Evolutionary conservation across 2,329 filamentous ascomycete genomes (phyloP), one percentile per base, ranked within the genome.

Genomic region (Clarireedia monteithiana): DNA sequence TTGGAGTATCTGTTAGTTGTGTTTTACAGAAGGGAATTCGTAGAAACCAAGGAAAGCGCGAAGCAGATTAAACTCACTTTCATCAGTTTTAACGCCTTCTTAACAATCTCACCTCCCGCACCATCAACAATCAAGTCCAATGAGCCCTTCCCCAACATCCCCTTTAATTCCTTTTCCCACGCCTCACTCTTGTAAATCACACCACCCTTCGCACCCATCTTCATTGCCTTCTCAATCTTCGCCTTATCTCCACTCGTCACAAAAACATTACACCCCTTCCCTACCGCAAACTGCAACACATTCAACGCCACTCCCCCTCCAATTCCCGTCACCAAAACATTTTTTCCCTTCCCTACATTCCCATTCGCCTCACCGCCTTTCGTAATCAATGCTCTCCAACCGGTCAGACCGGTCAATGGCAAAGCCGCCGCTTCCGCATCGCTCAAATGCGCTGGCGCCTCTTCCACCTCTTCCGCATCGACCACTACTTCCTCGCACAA

Each of bases 261-360:
- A 55, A 57, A 70, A 17, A 63, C 65, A 60, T 65, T 66, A 20
- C 48, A 55, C 39, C 90, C 88, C 62, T 83, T 73, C 9, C 82
- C 89, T 12, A 85, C 83, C 10, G 83, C 91, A 72, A 95, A 95
- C 69, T 89, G 79, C 63, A 96, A 74, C 5, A 81, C 86, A 75
- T 89, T 85, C 55, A 96, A 74, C 36, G 92, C 92, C 1, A 96
- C 92, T 45, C 92, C 92, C 38, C 92, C 92, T 0, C 92, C 92
- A 70, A 97, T 95, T 0, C 92, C 92, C 4, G 92, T 96, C 44
- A 97, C 74, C 34, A 97, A 75, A 4, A 97, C 77, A 67, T 95
- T 95, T 59, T 81, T 74, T 2, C 89, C 89, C 0, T 73, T 71
- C 56, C 75, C 73, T 6, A 80, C 80, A 62, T 85, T 83, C 5